These are phyloP conservation scores for Venustampulla echinocandica DNA, from an alignment of 495 filamentous ascomycete species.

Conservation along the genomic window DNA sequence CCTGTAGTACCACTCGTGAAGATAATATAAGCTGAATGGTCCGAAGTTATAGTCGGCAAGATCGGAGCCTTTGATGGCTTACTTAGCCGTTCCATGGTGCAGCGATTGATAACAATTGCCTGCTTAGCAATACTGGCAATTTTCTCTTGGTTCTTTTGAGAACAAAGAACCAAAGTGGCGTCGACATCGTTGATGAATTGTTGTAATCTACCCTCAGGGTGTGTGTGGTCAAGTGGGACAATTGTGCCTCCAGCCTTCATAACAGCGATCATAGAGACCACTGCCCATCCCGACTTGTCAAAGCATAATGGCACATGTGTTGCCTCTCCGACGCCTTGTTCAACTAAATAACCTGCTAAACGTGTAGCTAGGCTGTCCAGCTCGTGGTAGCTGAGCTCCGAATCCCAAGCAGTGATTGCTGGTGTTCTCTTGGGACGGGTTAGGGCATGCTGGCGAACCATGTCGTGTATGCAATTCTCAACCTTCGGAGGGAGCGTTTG, in stretches of 20 bases:
- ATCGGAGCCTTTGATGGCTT: background rate
- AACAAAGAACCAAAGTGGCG: background rate
- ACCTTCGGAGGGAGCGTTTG: slow-evolving; percentile 17
- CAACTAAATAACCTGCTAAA: slow-evolving; percentile 1
- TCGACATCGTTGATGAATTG: slow-evolving; percentile 1
- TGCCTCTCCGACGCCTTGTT: slow-evolving; percentile 8
- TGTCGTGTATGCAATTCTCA: slow-evolving; percentile 36
- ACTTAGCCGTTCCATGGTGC: background rate
- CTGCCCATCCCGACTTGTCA: slow-evolving; percentile 37
- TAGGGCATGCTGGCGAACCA: slow-evolving; percentile 37
- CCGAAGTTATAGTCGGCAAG: background rate
- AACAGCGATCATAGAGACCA: slow-evolving; percentile 34
- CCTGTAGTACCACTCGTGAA: slow-evolving; percentile 43
- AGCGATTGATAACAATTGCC: background rate
- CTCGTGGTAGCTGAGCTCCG: slow-evolving; percentile 25
- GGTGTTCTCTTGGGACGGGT: background rate
- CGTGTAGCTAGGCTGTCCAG: slow-evolving; percentile 6
- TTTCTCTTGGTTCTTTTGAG: background rate
- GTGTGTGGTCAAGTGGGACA: slow-evolving; percentile 47
- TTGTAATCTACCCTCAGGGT: slow-evolving; percentile 5
- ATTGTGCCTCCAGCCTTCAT: slow-evolving; percentile 35
- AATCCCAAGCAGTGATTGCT: slow-evolving; percentile 29
- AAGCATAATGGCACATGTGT: slow-evolving; percentile 23
- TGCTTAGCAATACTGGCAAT: background rate
- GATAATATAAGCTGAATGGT: slow-evolving; percentile 32